Conservation (phyloP, 2,329 filamentous ascomycete species). For the Nannizziopsis barbatae region DNA sequence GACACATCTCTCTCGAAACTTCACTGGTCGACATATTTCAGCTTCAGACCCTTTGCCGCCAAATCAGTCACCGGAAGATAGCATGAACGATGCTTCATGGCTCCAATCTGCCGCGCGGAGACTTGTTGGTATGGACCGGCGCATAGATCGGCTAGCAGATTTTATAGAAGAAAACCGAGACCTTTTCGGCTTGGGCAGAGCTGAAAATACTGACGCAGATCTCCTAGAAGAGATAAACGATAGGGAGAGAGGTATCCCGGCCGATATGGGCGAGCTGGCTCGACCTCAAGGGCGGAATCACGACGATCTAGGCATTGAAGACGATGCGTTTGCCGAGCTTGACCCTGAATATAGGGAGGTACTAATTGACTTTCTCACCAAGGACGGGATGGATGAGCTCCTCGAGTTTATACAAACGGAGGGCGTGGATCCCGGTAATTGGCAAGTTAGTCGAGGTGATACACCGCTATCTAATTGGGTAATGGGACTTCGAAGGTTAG, state of each 20-base stretch:
- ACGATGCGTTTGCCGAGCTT: neutral
- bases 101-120: slow-evolving; percentile 6
- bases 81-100: neutral
- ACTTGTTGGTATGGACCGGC: slow-evolving; percentile 1
- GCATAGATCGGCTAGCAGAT: neutral
- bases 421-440: slow-evolving; percentile 35
- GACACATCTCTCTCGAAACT: slow-evolving; percentile 52
- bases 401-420: slow-evolving; percentile 29
- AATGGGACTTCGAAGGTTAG: slow-evolving; percentile 23
- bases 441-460: slow-evolving; percentile 29
- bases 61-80: slow-evolving; percentile 18
- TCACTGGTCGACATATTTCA: slow-evolving; percentile 56
- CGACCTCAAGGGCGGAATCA: no score
- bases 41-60: slow-evolving; percentile 78
- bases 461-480: slow-evolving; percentile 29
- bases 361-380: slow-evolving; percentile 16
- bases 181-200: neutral
- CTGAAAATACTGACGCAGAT: neutral
- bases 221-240: neutral
- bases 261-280: no score
- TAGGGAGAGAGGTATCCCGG: neutral
- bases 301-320: neutral
- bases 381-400: slow-evolving; percentile 25
- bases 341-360: slow-evolving; percentile 3
- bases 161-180: neutral